Evolutionary conservation across 2,329 filamentous ascomycete species (phyloP), one percentile per base, ranked within the genome.

Genomic region (Dactylella cylindrospora): DNA sequence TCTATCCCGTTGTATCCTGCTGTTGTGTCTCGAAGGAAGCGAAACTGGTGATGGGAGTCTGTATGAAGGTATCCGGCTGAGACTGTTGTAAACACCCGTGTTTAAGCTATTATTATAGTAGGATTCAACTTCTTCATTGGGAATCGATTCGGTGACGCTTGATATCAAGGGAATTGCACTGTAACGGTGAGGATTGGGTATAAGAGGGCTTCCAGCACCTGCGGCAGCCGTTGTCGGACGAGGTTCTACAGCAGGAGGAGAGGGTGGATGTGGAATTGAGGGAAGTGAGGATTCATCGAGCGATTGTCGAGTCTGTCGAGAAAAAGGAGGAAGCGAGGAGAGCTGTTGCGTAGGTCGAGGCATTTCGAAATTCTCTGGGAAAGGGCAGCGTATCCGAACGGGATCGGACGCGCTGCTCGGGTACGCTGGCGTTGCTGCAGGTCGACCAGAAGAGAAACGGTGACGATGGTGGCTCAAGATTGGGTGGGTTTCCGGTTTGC

Each of bases 141-240:
- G 38, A 25, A 28, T 33, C 5, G 44, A 20, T 20, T 54, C 57
- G 25, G 57, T 12, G 29, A 54, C 31, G 36, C 57, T 54, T 20
- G 57, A 54, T 35, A 62, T 62, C 38, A 62, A 50, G n/a, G 57
- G 57, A 49, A 62, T 62, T 13, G 57, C 38, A 26, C 57, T 62
- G 36, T 62, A 62, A 17, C 57, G 57, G 20, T 52, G 55, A 35
- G 44, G 38, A 28, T 49, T 43, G 6, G 38, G n/a, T 17, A 19
- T 20, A 10, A 36, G 36, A 12, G 17, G n/a, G n/a, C 15, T 17
- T n/a, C 5, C 44, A 6, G 46, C 12, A 25, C 17, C 29, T 22
- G 20, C 43, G 19, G 33, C 22, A 12, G 36, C 20, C 8, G 49
- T 41, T 25, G 15, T n/a, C 17, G 10, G 19, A 6, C n/a, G 15